Base-by-base conservation (phyloP, 495 filamentous ascomycete species). In the Filosporella fistucella region DNA sequence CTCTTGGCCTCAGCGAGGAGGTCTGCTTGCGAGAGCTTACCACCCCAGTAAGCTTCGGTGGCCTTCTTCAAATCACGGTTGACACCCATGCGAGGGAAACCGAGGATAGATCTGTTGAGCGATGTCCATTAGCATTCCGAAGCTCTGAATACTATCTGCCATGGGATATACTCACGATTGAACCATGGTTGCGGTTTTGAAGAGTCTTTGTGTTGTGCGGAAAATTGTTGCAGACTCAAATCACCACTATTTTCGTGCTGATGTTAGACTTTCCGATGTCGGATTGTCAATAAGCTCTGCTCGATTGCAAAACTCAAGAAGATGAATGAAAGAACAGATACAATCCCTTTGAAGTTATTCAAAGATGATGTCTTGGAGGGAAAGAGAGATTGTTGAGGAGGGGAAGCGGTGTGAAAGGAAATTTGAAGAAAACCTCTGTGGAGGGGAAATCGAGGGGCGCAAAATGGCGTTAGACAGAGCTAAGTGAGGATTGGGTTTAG, bases 21-120 rank as follows among this genome's bases (percentile, higher is more conserved):
- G 44, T 89, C 88, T 52, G 86, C 80, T 57, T 85, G 86, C 45
- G 87, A 89, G 66, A 94, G 72, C 79, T 97, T 97, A 60, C 81
- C 94, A 63, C 70, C 86, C 93, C 93, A 98, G 82, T 96, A 83
- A 59, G 91, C 85, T 72, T 98, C 93, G 48, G 88, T 96, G 62
- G 93, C 93, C 81, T 98, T 98, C 86, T 98, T 98, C 65, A 98
- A 85, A 77, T 98, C 94, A 79, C 93, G 85, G 71, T 95, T 89
- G 62, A 77, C 86, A 72, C 93, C 93, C 88, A 96, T 96, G 67
- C 93, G 93, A 70, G 85, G 86, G 75, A 91, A 89, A 63, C 84
- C 85, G 55, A 90, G 79, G 67, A 89, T 70, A 37, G 85, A 77
- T 56, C 55, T 58, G 34, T 37, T 46, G 63, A 47, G 66, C 69